Evolutionary conservation across 2,329 filamentous ascomycete species (phyloP).

Genomic region (Cercospora sojina): DNA sequence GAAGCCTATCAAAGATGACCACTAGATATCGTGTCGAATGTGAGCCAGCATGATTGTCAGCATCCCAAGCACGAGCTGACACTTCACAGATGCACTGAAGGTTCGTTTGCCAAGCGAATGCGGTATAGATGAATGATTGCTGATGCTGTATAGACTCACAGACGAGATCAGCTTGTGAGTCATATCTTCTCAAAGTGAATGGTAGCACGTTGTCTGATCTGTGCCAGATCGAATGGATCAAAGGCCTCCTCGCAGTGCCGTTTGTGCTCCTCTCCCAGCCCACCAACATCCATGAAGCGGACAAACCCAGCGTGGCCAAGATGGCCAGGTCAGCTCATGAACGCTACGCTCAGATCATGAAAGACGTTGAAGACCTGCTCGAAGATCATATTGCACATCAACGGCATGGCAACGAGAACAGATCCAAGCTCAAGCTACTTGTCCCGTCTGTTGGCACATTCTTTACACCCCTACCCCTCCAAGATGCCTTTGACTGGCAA

Average conservation of each 20-base stretch:
- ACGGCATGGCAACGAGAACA: slow-evolving; percentile 49
- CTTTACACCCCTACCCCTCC: slow-evolving; percentile 83
- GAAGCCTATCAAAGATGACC: slow-evolving; percentile 33
- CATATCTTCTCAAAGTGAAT: not conserved
- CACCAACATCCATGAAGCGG: slow-evolving; percentile 75
- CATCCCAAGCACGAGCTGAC: slow-evolving; percentile 10
- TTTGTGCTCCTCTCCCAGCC: slow-evolving; percentile 97
- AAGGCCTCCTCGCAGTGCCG: slow-evolving; percentile 81
- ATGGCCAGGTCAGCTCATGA: slow-evolving; percentile 80
- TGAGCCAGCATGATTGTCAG: slow-evolving; percentile 20
- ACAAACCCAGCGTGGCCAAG: slow-evolving; percentile 57
- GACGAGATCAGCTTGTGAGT: slow-evolving; percentile 83
- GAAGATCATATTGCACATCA: slow-evolving; percentile 85
- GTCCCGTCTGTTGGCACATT: slow-evolving; percentile 91
- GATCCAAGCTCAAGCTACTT: slow-evolving; percentile 86
- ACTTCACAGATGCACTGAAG: slow-evolving; percentile 61
- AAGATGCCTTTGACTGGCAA: slow-evolving; percentile 80
- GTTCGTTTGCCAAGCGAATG: slow-evolving; percentile 40
- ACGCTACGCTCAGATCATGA: slow-evolving; percentile 92
- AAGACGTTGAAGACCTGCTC: slow-evolving; percentile 87
- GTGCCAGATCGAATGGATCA: slow-evolving; percentile 68
- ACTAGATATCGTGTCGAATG: slow-evolving; percentile 43
- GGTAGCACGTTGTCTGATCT: slow-evolving; percentile 13
- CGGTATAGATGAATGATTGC: not conserved
- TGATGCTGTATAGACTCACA: slow-evolving; percentile 68